Evolutionary conservation across 345 rosid genomes (phyloP), one percentile per base, ranked within the genome.

Genomic region (Turnera subulata): DNA sequence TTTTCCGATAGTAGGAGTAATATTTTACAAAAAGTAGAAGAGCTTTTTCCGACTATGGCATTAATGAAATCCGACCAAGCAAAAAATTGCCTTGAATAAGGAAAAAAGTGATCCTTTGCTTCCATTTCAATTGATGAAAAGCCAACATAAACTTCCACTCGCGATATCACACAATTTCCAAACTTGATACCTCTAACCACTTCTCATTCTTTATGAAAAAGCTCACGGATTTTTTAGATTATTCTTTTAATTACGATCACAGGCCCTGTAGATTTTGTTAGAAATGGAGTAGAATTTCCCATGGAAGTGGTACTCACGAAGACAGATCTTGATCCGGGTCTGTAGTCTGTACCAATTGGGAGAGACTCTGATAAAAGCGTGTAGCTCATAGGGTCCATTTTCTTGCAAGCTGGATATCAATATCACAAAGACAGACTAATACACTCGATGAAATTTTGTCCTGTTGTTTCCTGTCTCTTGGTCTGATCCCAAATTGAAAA

Each of bases 41-140:
- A 67, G 53, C 66, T 67, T 67, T 42, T 49, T 15, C 13, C 46
- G 57, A 42, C 56, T 22, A 2, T 20, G 15, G 24, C 57, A 66
- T 52, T 52, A 52, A 58, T 58, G 17, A 25, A 63, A 20, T 5
- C 44, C 18, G 43, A 29, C 20, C 16, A 10, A 33, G 7, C 13
- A 11, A 24, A 15, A 42, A 8, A 13, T 2, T 37, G 47, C 47
- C 6, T 9, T 18, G 44, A 19, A 35, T 19, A 18, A 6, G 2
- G 8, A 22, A 25, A 15, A 24, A 20, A 22, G 9, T 5, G 18
- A 29, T 19, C 52, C 50, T 16, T 58, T 55, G 70, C 64, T 65
- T 65, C 43, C 64, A 44, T 51, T 45, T 20, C 39, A 65, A 50
- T 56, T 12, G 18, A 48, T 38, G 32, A 16, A 55, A 55, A 32